Base-by-base conservation (phyloP, 768 basidiomycete genomes). In the Favolaschia claudopus region DNA sequence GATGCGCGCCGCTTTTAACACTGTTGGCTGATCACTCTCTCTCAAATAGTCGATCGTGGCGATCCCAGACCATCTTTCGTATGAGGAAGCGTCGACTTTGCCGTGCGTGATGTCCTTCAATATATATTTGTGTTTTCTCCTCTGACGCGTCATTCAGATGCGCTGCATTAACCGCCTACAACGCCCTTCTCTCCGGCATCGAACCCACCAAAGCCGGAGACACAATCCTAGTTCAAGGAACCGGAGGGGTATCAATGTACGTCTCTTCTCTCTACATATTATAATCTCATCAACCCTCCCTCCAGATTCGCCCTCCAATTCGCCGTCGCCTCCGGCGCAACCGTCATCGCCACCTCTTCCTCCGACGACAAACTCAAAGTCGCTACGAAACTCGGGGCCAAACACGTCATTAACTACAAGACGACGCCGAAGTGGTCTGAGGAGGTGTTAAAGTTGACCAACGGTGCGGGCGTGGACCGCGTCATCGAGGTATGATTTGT, bases 131-230 rank as follows among this genome's bases (percentile, higher is more conserved):
- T n/a, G n/a, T n/a, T n/a, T n/a, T n/a, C n/a, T n/a, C n/a, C n/a
- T n/a, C n/a, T n/a, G n/a, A n/a, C n/a, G n/a, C n/a, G n/a, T n/a
- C n/a, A n/a, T n/a, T 33, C 46, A 85, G 82, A 28, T 85, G 84
- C 59, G 86, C 86, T 8, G 87, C 80, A 4, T 62, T 89, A 55
- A 90, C 87, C 0, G 86, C 88, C 0, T 90, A 88, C 73, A 87
- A 84, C 60, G 81, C 82, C 8, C 70, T 89, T 47, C 64, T 51
- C 14, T 24, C 77, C 60, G 84, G 86, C 5, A 76, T 77, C 0
- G 70, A 71, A 8, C 79, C 83, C 19, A 58, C 88, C 60, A 82
- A 84, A 67, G 83, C 82, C 17, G 87, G 87, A 14, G 85, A 88
- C 58, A 77, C 76, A 19, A 83, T 88, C 31, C 78, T 86, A 37